Evolutionary conservation across 345 rosid species (phyloP).

Genomic region (Arabis alpina): DNA sequence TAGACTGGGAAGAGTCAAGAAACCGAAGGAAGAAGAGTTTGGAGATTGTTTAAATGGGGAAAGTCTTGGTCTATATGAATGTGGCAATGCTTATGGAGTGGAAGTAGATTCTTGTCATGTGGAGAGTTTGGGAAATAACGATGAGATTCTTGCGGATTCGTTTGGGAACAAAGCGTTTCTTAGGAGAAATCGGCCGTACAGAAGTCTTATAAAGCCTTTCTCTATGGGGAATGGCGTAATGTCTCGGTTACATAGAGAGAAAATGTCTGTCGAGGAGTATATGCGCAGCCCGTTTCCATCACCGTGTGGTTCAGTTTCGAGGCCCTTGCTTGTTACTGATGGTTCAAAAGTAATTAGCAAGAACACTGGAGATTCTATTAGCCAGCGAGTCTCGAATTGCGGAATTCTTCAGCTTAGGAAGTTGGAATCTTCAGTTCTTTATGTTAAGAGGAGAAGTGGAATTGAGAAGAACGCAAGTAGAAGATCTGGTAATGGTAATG

Average conservation of each 20-base stretch:
- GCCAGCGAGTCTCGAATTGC: constrained; percentile 9
- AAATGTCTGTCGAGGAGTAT: constrained; percentile 53
- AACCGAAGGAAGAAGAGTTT: constrained; percentile 43
- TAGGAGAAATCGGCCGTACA: constrained; percentile 43
- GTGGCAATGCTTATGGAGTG: constrained; percentile 43
- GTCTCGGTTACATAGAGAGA: constrained; percentile 65
- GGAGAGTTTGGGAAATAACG: no score
- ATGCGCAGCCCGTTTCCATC: constrained; percentile 52
- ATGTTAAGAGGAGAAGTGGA: constrained; percentile 48
- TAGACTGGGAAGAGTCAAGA: constrained; percentile 41
- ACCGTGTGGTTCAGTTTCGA: constrained; percentile 44
- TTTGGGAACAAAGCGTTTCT: constrained; percentile 51
- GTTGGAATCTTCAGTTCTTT: constrained; percentile 38
- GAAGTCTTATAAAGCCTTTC: constrained; percentile 51
- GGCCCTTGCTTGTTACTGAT: constrained; percentile 69
- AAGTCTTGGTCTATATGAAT: constrained; percentile 21
- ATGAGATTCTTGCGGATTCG: constrained; percentile 29
- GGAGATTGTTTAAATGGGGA: constrained; percentile 35
- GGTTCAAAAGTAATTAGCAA: constrained; percentile 58
- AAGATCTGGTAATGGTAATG: constrained; percentile 40
- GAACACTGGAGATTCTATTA: constrained; percentile 40
- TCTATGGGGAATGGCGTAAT: constrained; percentile 65
- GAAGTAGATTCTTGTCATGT: constrained; percentile 44
- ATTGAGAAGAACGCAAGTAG: constrained; percentile 31
- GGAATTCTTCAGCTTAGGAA: constrained; percentile 61